Base-by-base conservation (phyloP, 176 grass and related monocot genomes). In the Musa itinerans region DNA sequence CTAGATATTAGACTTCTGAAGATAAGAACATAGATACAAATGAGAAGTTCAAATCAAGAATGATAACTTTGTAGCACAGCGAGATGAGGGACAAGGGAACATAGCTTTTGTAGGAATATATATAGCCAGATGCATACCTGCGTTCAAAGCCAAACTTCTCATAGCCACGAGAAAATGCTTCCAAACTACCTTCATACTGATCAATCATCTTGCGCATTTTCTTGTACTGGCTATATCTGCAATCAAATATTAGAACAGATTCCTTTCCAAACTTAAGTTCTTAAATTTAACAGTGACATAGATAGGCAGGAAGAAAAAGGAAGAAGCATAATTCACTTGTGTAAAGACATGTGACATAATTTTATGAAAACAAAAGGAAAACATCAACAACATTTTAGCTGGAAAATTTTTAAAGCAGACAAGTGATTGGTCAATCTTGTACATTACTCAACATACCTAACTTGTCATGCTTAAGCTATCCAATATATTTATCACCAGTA, bases 91-190 rank as follows among this genome's bases (percentile, higher is more conserved):
- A 43, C 14, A 0, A 67, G 2, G 13, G 17, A 50, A 9, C 22
- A 27, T 57, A 9, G 61, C n/a, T 26, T 65, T 22, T 16, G 13
- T 26, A 52, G 14, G 50, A 48, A 53, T 58, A 73, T 10, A 70
- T 56, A 9, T 16, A 68, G 56, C 73, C 66, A 10, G 48, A 85
- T 73, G 8, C 57, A 65, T 83, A 92, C 94, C 79, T 97, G 82
- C 84, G 84, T 53, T 82, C 83, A 81, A 97, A 92, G 53, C 93
- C 93, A 77, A 92, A 78, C 51, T 97, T 97, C 72, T 97, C 93
- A 69, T 92, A 97, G 74, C 93, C 59, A 66, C 87, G 83, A 50
- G 93, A 97, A 77, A 97, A 97, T 73, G 71, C 77, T 75, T 97
- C 93, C 74, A 97, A 74, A 53, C 93, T 87, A 85, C 93, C 87